A percentile compares a stretch with the other conserved stretches of the same genome.
Evolutionary conservation across 179 eudicot species (phyloP).

Genomic region (Pouteria campechiana): DNA sequence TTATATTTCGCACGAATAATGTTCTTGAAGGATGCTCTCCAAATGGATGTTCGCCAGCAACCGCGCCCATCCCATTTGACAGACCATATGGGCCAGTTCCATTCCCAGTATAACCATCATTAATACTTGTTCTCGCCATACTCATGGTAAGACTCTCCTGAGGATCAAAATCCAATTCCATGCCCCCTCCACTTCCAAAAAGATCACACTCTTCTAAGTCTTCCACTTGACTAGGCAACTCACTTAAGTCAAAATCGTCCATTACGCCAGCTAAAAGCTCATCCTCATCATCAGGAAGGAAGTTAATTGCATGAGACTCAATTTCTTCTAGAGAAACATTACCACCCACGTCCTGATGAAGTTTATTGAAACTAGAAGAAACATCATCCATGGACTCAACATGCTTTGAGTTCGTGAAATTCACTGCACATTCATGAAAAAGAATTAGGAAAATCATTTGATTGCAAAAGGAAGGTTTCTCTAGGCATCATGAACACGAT

Average conservation of each 20-base stretch:
- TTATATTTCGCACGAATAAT: slow-evolving; percentile 72
- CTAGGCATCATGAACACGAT: background rate
- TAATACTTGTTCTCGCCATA: slow-evolving; percentile 34
- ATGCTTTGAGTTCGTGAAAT: slow-evolving; percentile 17
- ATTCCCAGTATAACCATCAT: slow-evolving; percentile 49
- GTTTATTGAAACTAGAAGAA: slow-evolving; percentile 22
- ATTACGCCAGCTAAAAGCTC: slow-evolving; percentile 69
- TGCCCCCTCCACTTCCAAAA: slow-evolving; percentile 72
- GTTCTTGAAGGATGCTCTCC: slow-evolving; percentile 94
- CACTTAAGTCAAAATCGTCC: slow-evolving; percentile 43
- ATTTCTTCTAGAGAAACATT: slow-evolving; percentile 33
- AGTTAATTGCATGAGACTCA: slow-evolving; percentile 24
- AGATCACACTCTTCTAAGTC: slow-evolving; percentile 70
- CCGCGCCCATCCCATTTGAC: slow-evolving; percentile 46
- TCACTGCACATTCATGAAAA: slow-evolving; percentile 33
- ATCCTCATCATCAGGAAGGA: slow-evolving; percentile 76
- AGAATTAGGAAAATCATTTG: slow-evolving; percentile 3
- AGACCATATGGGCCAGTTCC: slow-evolving; percentile 38
- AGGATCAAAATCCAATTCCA: slow-evolving; percentile 65
- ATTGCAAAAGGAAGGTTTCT: background rate
- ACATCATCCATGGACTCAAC: slow-evolving; percentile 42
- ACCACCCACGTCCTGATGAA: slow-evolving; percentile 25
- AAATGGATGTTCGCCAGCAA: slow-evolving; percentile 74
- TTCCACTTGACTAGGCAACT: slow-evolving; percentile 34
- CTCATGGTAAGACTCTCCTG: slow-evolving; percentile 42